Evolutionary conservation across 1,139 yeast genomes (phyloP), one percentile per base, ranked within the genome.

Genomic region (Nakaseomyces delphensis): DNA sequence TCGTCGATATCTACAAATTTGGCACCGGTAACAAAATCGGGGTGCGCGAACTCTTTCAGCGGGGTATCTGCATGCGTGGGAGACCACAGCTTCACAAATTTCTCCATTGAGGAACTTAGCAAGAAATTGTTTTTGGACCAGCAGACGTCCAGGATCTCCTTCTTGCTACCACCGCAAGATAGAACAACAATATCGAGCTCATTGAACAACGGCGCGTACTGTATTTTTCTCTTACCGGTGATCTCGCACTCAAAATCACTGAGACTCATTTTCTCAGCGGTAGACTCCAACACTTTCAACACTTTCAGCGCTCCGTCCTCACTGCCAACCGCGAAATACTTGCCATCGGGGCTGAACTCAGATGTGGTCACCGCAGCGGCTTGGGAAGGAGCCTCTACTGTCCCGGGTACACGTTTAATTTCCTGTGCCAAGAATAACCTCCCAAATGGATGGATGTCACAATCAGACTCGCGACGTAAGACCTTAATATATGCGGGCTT

Each of bases 121-220:
- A 89, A 62, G 50, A 89, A 89, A 56, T 81, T 81, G 62, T 87
- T 87, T 52, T 82, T 83, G 45, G 94, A 82, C 97, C 97, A 89
- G 53, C 84, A 85, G 33, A 89, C 59, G 9, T 84, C 77, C 28
- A 86, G 63, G 19, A 89, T 71, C 48, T 85, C 83, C 39, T 23
- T 31, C 21, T 21, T 74, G 74, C 0, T 74, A 64, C 61, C 89
- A 96, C 18, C 85, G 93, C 37, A 59, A 64, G 48, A 77, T 71
- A 27, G 76, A 68, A 11, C 71, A 60, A 0, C 96, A 96, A 24
- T 62, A 61, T n/a, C 77, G 74, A 33, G 27, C 18, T 33, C 37
- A 52, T 79, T 82, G 59, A 89, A 87, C 1, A 89, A 85, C 0
- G 96, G 93, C 0, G 95, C 94, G 51, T 73, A 71, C 4, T 33